phyloP scores from a whole-genome alignment of 2,329 filamentous ascomycete genomes.

The Hymenoscyphus scutula region DNA sequence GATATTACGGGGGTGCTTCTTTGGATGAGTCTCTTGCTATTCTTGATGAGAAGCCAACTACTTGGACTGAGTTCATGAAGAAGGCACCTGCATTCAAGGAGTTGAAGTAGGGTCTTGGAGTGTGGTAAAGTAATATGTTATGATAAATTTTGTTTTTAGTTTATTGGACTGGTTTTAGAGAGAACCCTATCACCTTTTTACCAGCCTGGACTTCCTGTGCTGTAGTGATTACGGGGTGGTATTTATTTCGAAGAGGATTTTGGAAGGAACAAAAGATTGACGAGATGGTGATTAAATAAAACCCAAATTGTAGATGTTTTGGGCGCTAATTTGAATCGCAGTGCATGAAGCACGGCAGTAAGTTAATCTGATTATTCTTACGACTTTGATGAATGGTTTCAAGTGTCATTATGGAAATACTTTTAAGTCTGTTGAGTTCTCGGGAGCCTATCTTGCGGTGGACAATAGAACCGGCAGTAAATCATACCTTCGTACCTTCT shows the following conservation, averaged over 20 bases:
- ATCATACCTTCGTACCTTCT: too few relatives aligned
- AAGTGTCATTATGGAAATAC: too few relatives aligned
- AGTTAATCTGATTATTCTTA: too few relatives aligned
- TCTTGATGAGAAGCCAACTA: slow-evolving; percentile 42
- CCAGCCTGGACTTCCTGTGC: not conserved
- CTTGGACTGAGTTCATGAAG: slow-evolving; percentile 42
- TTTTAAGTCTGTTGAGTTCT: too few relatives aligned
- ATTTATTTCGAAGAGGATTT: not conserved
- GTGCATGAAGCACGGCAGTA: too few relatives aligned
- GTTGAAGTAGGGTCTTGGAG: slow-evolving; percentile 36
- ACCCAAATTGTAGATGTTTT: too few relatives aligned
- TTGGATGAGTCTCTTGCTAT: slow-evolving; percentile 41
- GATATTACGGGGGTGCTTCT: slow-evolving; percentile 49
- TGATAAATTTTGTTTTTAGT: not conserved
- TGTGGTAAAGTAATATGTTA: not conserved
- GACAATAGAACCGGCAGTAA: too few relatives aligned
- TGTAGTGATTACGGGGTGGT: not conserved
- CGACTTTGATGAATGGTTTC: too few relatives aligned
- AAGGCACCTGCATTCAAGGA: slow-evolving; percentile 37
- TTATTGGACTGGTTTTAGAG: not conserved
- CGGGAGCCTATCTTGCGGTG: too few relatives aligned
- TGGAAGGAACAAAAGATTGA: too few relatives aligned
- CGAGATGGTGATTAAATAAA: too few relatives aligned
- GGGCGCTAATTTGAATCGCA: too few relatives aligned
- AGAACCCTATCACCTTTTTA: not conserved